phyloP scores from a whole-genome alignment of 176 grass and related monocot genomes.

The Lolium rigidum region DNA sequence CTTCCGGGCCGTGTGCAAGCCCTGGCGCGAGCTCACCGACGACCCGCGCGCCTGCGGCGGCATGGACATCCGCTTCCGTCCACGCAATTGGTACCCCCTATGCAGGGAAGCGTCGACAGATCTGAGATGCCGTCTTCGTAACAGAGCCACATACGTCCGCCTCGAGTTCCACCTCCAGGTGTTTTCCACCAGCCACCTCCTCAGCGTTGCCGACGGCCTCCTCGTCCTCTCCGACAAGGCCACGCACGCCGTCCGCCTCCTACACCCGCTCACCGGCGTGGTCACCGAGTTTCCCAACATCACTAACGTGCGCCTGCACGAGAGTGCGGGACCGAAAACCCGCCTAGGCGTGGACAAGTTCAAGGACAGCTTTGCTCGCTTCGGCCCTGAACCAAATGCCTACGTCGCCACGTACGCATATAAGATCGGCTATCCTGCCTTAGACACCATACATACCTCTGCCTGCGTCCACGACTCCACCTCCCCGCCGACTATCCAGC shows the following conservation, averaged over 20 bases:
- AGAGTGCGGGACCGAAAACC: not conserved
- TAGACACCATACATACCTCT: not conserved
- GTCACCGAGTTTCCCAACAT: not conserved
- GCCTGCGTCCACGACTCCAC: slow-evolving; percentile 9
- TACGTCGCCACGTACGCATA: no score
- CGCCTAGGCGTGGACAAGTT: not conserved
- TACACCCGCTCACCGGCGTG: slow-evolving; percentile 22
- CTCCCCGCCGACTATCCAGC: not conserved
- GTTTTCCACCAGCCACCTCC: not conserved
- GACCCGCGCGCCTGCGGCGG: not conserved
- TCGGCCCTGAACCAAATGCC: no score
- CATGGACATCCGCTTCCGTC: slow-evolving; percentile 13
- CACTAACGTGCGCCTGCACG: not conserved
- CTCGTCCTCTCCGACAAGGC: slow-evolving; percentile 13
- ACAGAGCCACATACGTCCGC: not conserved
- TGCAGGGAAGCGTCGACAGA: not conserved
- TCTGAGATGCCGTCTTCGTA: not conserved
- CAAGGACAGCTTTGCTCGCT: not conserved
- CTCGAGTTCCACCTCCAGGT: not conserved
- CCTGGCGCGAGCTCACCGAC: not conserved
- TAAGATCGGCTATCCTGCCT: no score
- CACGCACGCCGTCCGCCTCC: not conserved
- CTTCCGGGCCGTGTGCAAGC: slow-evolving; percentile 22
- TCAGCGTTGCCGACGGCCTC: not conserved
- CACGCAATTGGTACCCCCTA: not conserved